Base-by-base conservation (phyloP, 148 eudicot species). In the Rhododendron kiyosumense region DNA sequence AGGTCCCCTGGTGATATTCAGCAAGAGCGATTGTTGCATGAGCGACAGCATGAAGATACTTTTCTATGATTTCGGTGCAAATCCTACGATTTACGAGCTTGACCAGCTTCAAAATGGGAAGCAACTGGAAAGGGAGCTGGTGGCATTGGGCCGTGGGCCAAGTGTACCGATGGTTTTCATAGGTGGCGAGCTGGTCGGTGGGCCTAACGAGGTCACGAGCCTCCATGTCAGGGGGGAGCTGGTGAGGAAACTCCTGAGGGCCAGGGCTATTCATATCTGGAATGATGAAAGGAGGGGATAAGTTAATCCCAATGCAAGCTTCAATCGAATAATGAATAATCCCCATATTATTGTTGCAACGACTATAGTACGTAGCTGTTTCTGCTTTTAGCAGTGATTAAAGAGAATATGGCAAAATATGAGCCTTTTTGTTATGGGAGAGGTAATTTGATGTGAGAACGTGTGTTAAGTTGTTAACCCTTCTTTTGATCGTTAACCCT, bases 1-100 rank as follows among this genome's bases (percentile, higher is more conserved):
- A 36, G 92, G 89, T 67, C 94, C 98, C 22, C 86, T 94, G 74
- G 98, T 94, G 81, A 92, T 95, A 83, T 95, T 95, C 90, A 93
- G 96, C 93, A 94, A 90, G 84, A 93, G 92, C 85, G 75, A 88
- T 57, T 95, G 98, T 79, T 92, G 95, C 90, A 91, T 95, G 84
- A 89, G 86, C 83, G 93, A 95, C 88, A 82, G 91, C 79, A 88
- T 92, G 59, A 89, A 89, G 89, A 89, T 89, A 54, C 92, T 95
- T 17, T 90, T 95, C 48, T 86, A 86, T 77, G 88, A 92, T 78
- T 95, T 93, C 26, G 98, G 98, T 17, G 94, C 96, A 7, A 95
- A 93, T 81, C 87, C 92, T 5, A 85, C 83, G 0, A 90, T 94
- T 24, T 93, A 93, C 57, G 98, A 95, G 92, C 91, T 95, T 10